Conservation (phyloP, 345 rosid genomes). For the Lumnitzera racemosa region DNA sequence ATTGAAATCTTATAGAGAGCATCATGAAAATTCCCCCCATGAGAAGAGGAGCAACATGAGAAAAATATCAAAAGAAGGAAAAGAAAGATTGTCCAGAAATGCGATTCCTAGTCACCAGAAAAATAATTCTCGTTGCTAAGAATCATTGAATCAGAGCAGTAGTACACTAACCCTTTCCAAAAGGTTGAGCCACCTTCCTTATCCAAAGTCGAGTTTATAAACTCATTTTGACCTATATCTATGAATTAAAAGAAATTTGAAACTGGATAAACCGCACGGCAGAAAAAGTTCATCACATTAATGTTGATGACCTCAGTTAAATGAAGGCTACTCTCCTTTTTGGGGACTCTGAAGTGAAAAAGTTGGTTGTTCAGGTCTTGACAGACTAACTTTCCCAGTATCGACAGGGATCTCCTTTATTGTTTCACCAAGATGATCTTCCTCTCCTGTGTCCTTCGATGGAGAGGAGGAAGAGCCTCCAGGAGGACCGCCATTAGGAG, state of each 20-base stretch:
- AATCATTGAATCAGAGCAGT: not conserved
- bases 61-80: not conserved
- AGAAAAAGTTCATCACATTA: not conserved
- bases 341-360: slow-evolving; percentile 65
- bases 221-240: not conserved
- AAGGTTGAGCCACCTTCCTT: not conserved
- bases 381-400: slow-evolving; percentile 11
- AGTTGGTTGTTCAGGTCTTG: slow-evolving; percentile 12
- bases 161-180: not conserved
- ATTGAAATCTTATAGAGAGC: too few relatives aligned
- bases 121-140: not conserved
- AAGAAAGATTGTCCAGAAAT: not conserved
- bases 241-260: not conserved
- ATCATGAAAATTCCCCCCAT: too few relatives aligned
- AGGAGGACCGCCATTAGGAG: slow-evolving; percentile 19
- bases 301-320: not conserved
- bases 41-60: too few relatives aligned
- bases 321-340: slow-evolving; percentile 19
- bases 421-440: slow-evolving; percentile 17
- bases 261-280: not conserved
- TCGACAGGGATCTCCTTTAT: slow-evolving; percentile 15
- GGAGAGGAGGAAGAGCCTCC: slow-evolving; percentile 13
- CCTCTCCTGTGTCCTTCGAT: slow-evolving; percentile 15
- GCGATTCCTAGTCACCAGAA: not conserved
- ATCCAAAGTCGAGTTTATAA: slow-evolving; percentile 1